These are phyloP conservation scores for Trichoderma atrobrunneum DNA, from an alignment of 2,329 filamentous ascomycete genomes.

Conservation along the genomic window DNA sequence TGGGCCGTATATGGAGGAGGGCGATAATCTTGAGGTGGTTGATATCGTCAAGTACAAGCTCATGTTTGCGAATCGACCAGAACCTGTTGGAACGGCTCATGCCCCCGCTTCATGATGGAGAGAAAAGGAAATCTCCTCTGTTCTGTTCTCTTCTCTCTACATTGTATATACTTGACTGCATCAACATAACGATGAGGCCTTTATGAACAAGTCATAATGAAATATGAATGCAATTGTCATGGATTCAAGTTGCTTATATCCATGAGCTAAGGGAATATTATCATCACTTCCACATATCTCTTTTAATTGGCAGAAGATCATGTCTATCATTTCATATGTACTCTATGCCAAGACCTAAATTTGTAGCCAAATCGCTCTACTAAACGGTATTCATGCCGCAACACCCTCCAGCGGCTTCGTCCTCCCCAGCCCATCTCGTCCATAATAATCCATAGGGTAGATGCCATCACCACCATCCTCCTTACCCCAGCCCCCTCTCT, in stretches of 20 bases:
- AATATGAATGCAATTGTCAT: background rate
- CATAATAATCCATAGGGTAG: conserved; percentile 99
- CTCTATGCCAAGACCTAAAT: background rate
- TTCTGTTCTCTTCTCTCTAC: background rate
- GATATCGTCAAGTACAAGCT: conserved; percentile 87
- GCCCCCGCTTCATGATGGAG: conserved; percentile 21
- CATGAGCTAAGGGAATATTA: too few relatives aligned
- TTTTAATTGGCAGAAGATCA: background rate
- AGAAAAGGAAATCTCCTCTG: too few relatives aligned
- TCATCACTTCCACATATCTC: background rate
- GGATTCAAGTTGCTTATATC: background rate
- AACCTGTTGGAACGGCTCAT: conserved; percentile 65
- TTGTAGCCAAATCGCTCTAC: background rate
- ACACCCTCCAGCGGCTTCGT: conserved; percentile 52
- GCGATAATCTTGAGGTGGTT: conserved; percentile 70
- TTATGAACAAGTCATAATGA: too few relatives aligned
- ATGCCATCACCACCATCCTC: conserved; percentile 46
- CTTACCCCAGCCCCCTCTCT: conserved; percentile 69
- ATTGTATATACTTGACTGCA: background rate
- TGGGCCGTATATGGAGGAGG: conserved; percentile 36
- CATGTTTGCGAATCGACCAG: conserved; percentile 77
- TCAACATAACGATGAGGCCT: background rate
- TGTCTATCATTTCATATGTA: background rate
- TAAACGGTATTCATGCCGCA: conserved; percentile 18
- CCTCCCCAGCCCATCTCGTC: conserved; percentile 82